These are phyloP conservation scores for Fonsecaea multimorphosa DNA, from an alignment of 2,329 filamentous ascomycete genomes.

Conservation along the genomic window DNA sequence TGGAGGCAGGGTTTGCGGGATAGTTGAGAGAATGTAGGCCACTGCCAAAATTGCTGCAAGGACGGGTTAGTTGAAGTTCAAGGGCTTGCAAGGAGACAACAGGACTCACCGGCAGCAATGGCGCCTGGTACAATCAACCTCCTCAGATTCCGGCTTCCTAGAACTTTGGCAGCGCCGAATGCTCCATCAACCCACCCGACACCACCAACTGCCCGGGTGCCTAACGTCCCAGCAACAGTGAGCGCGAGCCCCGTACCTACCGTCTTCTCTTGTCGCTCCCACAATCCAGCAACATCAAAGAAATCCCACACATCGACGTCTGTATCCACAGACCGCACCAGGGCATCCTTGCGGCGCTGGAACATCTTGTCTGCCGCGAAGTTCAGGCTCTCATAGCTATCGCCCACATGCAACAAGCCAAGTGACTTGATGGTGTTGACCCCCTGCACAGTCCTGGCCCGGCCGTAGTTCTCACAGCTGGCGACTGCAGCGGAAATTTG, in stretches of 20 bases:
- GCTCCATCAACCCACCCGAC: conserved; percentile 89
- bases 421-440: conserved; percentile 88
- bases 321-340: conserved; percentile 84
- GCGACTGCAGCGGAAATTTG: conserved; percentile 81
- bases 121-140: conserved; percentile 81
- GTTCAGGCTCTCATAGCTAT: conserved; percentile 81
- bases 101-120: conserved; percentile 73
- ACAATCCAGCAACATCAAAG: conserved; percentile 80
- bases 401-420: conserved; percentile 84
- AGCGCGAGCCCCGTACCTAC: conserved; percentile 94
- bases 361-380: conserved; percentile 97
- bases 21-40: conserved; percentile 82
- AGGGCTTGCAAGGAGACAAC: conserved; percentile 9
- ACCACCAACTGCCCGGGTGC: conserved; percentile 79
- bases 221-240: conserved; percentile 85
- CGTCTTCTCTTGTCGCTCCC: conserved; percentile 92
- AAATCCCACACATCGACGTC: conserved; percentile 92
- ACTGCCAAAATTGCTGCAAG: conserved; percentile 71
- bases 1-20: conserved; percentile 85
- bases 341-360: conserved; percentile 75
- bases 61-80: conserved; percentile 5
- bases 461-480: conserved; percentile 84
- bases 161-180: conserved; percentile 76
- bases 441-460: conserved; percentile 74
- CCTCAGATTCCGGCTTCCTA: conserved; percentile 81